Base-by-base conservation (phyloP, 2,329 filamentous ascomycete species). In the Aspergillus sp. region DNA sequence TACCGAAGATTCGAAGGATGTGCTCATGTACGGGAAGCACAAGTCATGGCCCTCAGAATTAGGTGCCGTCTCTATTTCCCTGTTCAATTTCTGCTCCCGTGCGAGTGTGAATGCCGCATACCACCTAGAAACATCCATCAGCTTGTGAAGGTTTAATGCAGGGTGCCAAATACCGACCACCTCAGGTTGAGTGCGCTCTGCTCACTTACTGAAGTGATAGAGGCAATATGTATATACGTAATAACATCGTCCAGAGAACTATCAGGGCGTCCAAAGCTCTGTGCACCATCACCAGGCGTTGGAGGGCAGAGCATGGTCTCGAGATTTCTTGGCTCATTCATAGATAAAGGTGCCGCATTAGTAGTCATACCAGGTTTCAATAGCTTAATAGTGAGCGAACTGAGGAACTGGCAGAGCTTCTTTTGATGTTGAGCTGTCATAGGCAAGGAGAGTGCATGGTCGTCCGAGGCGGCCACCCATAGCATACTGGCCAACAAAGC, bases 381-480 rank as follows among this genome's bases (percentile, higher is more conserved):
- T 34, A 97, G 82, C 59, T 86, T 86, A 60, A 96, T 87, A 2
- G 91, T 96, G 60, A 96, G 81, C 68, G 96, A 91, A 30, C 96
- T 83, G 38, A 97, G 80, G 74, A 90, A 93, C 74, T 96, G 91
- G 74, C 92, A 96, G 53, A 93, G 88, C 70, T 90, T 90, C 58
- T 88, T 89, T 51, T 92, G 83, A 17, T 91, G 89, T n/a, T 90
- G 90, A 2, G 91, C 90, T 26, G 89, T 85, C 50, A 89, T 90
- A 18, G 91, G 91, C 60, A 96, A 75, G 68, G 92, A 91, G 43
- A 91, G 85, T 11, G 91, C 90, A 69, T 96, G 91, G 74, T 91
- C 95, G 17, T 92, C 96, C 71, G 96, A 88, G 13, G 92, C 92
- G 26, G 91, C 91, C 44, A 96, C 90, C 92, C 92, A 97, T n/a